Evolutionary conservation across 345 rosid species (phyloP).

Genomic region (Physaria fendleri): DNA sequence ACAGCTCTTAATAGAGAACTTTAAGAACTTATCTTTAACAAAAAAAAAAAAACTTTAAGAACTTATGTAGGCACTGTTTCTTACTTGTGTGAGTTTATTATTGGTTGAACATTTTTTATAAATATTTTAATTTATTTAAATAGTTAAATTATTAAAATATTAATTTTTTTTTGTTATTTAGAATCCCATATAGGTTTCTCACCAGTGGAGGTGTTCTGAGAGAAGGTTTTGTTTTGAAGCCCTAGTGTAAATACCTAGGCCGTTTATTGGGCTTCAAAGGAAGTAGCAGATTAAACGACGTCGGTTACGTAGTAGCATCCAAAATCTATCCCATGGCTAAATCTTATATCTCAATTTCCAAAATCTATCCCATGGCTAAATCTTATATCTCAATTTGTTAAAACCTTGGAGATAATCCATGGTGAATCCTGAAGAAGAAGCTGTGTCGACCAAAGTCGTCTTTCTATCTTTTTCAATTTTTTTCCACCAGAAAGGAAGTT

Average conservation of each 20-base stretch:
- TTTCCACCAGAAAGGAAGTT: neutral
- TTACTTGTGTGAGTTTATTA: too few relatives aligned
- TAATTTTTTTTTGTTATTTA: too few relatives aligned
- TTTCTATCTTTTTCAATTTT: conserved; percentile 1
- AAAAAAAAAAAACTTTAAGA: too few relatives aligned
- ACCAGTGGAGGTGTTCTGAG: too few relatives aligned
- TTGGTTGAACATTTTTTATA: too few relatives aligned
- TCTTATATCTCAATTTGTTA: conserved; percentile 19
- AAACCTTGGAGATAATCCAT: conserved; percentile 22
- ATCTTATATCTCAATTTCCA: conserved; percentile 20
- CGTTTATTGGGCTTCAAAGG: neutral
- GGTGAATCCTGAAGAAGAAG: conserved; percentile 22
- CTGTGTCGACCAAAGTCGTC: conserved; percentile 24
- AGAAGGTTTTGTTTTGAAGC: neutral
- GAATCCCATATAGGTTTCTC: too few relatives aligned
- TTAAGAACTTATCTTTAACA: too few relatives aligned
- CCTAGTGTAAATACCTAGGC: neutral
- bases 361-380: conserved; percentile 13
- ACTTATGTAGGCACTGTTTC: too few relatives aligned
- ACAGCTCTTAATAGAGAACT: too few relatives aligned
- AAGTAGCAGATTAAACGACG: conserved; percentile 8
- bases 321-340: conserved; percentile 14
- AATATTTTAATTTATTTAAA: too few relatives aligned
- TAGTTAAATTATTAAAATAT: too few relatives aligned
- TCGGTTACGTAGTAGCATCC: conserved; percentile 13